A percentile compares a stretch with the other conserved stretches of the same genome.
Evolutionary conservation across 768 basidiomycete genomes (phyloP).

Genomic region (Daedaleopsis nitida): DNA sequence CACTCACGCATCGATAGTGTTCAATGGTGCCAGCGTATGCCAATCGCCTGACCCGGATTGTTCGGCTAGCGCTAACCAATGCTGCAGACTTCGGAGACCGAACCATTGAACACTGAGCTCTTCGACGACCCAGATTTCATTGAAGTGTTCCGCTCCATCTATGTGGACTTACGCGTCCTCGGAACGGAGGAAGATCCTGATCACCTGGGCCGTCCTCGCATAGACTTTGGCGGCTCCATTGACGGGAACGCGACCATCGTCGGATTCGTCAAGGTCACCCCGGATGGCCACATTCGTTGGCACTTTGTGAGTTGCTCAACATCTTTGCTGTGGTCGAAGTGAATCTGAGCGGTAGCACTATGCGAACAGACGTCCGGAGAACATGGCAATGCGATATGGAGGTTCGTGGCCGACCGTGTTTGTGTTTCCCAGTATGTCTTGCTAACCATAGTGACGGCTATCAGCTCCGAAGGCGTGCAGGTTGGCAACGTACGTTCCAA

Average conservation of each 20-base stretch:
- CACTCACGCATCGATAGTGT: slow-evolving; percentile 36
- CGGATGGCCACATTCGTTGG: slow-evolving; percentile 62
- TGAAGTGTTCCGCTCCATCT: slow-evolving; percentile 54
- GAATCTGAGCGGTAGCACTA: not conserved
- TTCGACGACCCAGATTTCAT: slow-evolving; percentile 53
- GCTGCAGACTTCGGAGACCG: slow-evolving; percentile 32
- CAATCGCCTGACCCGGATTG: not conserved
- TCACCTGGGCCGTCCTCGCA: slow-evolving; percentile 52
- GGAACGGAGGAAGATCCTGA: slow-evolving; percentile 44
- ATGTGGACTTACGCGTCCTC: slow-evolving; percentile 47
- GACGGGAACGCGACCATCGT: slow-evolving; percentile 47
- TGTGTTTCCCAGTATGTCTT: not conserved
- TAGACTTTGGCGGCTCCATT: slow-evolving; percentile 54
- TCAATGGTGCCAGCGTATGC: slow-evolving; percentile 43
- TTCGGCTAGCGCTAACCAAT: not conserved
- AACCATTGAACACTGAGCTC: slow-evolving; percentile 43
- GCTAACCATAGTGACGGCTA: not conserved
- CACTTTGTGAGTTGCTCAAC: slow-evolving; percentile 53
- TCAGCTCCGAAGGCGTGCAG: slow-evolving; percentile 63
- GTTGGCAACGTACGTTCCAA: slow-evolving; percentile 60
- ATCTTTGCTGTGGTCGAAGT: not conserved
- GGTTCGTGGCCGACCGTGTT: slow-evolving; percentile 36
- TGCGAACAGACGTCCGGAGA: slow-evolving; percentile 41
- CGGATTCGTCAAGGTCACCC: slow-evolving; percentile 57
- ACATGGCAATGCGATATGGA: slow-evolving; percentile 55